A percentile compares a stretch with the other conserved stretches of the same genome.
Evolutionary conservation across 176 grass and related monocot genomes (phyloP).

Genomic region (Areca catechu): DNA sequence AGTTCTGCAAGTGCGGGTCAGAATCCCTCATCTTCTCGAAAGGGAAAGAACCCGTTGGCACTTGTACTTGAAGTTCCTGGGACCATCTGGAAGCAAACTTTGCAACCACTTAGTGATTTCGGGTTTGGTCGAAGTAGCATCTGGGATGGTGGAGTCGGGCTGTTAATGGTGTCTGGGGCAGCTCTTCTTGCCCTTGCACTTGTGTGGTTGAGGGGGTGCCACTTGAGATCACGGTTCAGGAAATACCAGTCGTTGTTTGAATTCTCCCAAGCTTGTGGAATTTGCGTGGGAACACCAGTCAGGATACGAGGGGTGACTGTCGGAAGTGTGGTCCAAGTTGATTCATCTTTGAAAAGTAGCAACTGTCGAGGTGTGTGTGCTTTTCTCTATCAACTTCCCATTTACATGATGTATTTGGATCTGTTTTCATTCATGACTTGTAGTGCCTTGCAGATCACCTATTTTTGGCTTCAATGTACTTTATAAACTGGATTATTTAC

Average conservation of each 20-base stretch:
- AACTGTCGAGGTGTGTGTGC: slow-evolving; percentile 43
- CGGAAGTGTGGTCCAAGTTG: slow-evolving; percentile 72
- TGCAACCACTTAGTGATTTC: slow-evolving; percentile 72
- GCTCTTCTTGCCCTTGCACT: slow-evolving; percentile 59
- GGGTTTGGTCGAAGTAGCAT: slow-evolving; percentile 82
- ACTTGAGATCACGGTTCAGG: slow-evolving; percentile 65
- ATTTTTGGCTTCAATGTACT: no score
- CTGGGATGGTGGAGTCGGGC: slow-evolving; percentile 94
- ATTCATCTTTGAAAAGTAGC: slow-evolving; percentile 86
- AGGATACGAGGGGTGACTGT: slow-evolving; percentile 86
- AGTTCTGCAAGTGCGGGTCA: slow-evolving; percentile 12
- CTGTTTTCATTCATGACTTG: no score
- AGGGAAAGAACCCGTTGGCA: slow-evolving; percentile 17
- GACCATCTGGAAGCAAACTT: slow-evolving; percentile 50
- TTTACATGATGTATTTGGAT: no score
- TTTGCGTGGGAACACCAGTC: slow-evolving; percentile 91
- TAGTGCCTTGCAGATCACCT: no score
- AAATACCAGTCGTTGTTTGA: slow-evolving; percentile 76
- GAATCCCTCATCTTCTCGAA: slow-evolving; percentile 4
- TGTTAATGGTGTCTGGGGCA: slow-evolving; percentile 90
- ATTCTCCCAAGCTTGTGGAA: slow-evolving; percentile 79
- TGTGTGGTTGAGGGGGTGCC: slow-evolving; percentile 75
- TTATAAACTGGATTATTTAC: no score
- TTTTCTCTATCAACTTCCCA: not conserved
- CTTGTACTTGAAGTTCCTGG: slow-evolving; percentile 28